Base-by-base conservation (phyloP, 805 yeast species). In the Blastobotrys chiropterorum region DNA sequence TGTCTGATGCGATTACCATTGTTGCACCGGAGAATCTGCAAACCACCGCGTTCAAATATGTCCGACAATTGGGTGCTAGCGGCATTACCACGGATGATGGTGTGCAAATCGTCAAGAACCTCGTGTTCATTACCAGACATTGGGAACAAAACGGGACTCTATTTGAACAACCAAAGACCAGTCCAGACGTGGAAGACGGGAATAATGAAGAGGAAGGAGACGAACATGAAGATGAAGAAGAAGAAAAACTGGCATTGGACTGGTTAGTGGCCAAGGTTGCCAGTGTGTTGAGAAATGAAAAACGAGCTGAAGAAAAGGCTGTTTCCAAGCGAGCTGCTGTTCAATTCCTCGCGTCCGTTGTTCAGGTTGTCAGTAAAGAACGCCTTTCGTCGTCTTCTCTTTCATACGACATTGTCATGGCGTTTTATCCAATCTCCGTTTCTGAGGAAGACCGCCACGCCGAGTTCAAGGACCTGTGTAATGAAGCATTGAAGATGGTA, bases 31-130 rank as follows among this genome's bases (percentile, higher is more conserved):
- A 71, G 26, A 80, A 82, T 46, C 61, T 85, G n/a, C 92, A 86
- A 63, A 78, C 79, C 0, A 41, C 57, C 1, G 86, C 85, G 0
- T 78, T 78, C 58, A 77, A 89, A 60, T 69, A 79, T 38, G 73
- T 89, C 53, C 85, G 90, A 61, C 96, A 88, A 71, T 69, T 92
- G 46, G 81, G 85, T 21, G 96, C 97, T 1, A 94, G 96, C 1
- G 67, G 77, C 4, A 73, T 90, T 22, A 69, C 85, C 2, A 83
- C 81, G 48, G 78, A 75, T 0, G 71, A 89, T 51, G 85, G 86
- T 0, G 65, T 74, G 15, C 85, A 83, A 62, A 74, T 79, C 26
- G 81, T 85, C 19, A 86, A 84, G 65, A 83, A 84, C 54, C 66
- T 90, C 55, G 82, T 84, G 1, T 65, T 72, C 38, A 73, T 88